These are phyloP conservation scores for Marasmius sp. DNA, from an alignment of 1,284 basidiomycete species.

Conservation along the genomic window DNA sequence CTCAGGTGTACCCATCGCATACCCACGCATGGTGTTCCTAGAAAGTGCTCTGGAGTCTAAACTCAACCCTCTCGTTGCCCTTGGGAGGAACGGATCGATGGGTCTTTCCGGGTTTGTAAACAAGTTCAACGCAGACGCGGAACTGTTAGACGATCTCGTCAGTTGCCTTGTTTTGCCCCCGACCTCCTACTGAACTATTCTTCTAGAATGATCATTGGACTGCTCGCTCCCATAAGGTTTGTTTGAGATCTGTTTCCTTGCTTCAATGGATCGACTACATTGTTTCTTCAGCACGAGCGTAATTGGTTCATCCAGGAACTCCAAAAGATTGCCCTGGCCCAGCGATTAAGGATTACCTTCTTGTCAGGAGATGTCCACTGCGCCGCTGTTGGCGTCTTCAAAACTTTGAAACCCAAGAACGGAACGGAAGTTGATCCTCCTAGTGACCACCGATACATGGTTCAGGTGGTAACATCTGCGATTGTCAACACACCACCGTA, in stretches of 20 bases:
- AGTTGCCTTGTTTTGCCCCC: conserved; percentile 18
- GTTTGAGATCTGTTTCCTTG: not conserved
- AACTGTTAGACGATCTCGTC: conserved; percentile 89
- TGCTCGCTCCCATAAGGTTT: conserved; percentile 75
- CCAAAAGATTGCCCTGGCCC: conserved; percentile 65
- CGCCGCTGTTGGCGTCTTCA: conserved; percentile 78
- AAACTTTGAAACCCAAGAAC: conserved; percentile 61
- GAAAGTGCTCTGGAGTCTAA: conserved; percentile 78
- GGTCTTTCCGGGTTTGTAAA: conserved; percentile 83
- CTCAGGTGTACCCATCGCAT: conserved; percentile 76
- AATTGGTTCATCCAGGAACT: conserved; percentile 86
- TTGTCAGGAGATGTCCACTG: conserved; percentile 93
- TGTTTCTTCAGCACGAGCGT: conserved; percentile 68
- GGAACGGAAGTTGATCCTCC: conserved; percentile 46
- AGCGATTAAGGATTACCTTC: conserved; percentile 74
- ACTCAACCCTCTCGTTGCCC: conserved; percentile 77
- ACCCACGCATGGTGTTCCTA: conserved; percentile 92
- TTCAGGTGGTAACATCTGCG: conserved; percentile 32
- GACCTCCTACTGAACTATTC: not conserved
- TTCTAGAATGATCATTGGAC: conserved; percentile 90
- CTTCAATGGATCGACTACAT: not conserved
- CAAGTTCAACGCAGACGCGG: conserved; percentile 90
- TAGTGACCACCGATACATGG: conserved; percentile 66
- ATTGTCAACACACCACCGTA: conserved; percentile 81
- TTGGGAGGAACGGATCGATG: conserved; percentile 63